Evolutionary conservation across 768 basidiomycete genomes (phyloP), one percentile per base, ranked within the genome.

Genomic region (Leucosporidium creatinivorum): DNA sequence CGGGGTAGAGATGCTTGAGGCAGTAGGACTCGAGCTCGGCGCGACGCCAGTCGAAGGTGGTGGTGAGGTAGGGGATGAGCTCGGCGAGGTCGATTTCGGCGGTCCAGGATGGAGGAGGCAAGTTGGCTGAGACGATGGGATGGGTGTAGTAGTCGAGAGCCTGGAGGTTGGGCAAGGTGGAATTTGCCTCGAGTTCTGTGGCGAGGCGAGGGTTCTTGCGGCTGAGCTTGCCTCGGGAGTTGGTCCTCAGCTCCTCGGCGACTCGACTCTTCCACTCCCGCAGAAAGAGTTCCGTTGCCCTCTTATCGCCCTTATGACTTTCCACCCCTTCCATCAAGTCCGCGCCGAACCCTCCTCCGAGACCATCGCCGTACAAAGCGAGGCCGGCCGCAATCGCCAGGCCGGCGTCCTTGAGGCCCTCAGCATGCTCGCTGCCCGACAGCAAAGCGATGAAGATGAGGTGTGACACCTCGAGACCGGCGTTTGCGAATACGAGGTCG

Each of bases 361-460:
- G 5, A 10, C 10, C 33, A 10, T 33, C 10, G 19, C 67, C 66
- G 2, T 12, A 51, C 9, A 57, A 25, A 1, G 72, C 68, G 9
- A 69, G 55, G n/a, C 60, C 51, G 9, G 48, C 19, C 10, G 68
- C 33, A 8, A 52, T 62, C 3, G 33, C 48, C 1, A 28, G 1
- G 5, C 67, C 65, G 49, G 49, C 33, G 30, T 44, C 36, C 10
- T 30, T 33, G 52, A 57, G 33, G 10, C 67, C 66, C 28, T 19
- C 30, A 18, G 47, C 48, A 52, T 74, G 72, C 47, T 74, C 73
- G 0, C 66, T 72, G 18, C 73, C 73, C 0, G 44, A 17, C 26
- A 74, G 31, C 4, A 73, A 52, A 0, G 69, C 73, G 25, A 70
- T 30, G 18, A 74, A 56, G 54, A 73, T 71, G 26, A 74, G 59